Conservation (phyloP, 306 rosid species). For the Arachis stenosperma region DNA sequence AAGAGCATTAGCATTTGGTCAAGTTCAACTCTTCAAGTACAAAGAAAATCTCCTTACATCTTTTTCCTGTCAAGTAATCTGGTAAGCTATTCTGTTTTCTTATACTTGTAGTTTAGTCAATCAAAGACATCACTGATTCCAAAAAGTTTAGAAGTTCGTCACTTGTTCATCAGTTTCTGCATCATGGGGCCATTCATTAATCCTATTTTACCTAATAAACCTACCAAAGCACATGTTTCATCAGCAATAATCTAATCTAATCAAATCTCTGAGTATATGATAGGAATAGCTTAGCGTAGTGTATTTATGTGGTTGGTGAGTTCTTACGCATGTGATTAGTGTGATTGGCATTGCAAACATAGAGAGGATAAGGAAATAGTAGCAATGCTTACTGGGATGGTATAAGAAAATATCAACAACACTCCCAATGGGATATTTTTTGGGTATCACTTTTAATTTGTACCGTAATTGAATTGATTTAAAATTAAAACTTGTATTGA, state of each 20-base stretch:
- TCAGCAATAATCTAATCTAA: conserved; percentile 3
- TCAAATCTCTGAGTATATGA: not conserved
- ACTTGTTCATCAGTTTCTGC: not conserved
- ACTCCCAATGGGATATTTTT: no score
- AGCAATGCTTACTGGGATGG: not conserved
- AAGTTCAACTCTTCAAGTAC: not conserved
- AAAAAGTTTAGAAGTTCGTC: conserved; percentile 15
- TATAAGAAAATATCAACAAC: no score
- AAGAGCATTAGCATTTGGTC: conserved; percentile 13
- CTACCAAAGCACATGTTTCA: conserved; percentile 34
- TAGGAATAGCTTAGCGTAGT: no score
- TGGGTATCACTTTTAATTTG: no score
- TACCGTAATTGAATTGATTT: no score
- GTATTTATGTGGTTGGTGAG: not conserved
- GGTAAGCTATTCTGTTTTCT: conserved; percentile 31
- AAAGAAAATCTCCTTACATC: conserved; percentile 16
- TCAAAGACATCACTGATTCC: not conserved
- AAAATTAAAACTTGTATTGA: no score
- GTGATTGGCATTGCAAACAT: not conserved
- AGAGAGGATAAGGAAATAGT: not conserved
- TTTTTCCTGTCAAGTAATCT: conserved; percentile 26
- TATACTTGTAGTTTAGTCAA: not conserved
- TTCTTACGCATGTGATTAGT: not conserved
- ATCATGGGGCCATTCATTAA: not conserved
- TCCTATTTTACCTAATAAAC: not conserved